Evolutionary conservation across 2,329 filamentous ascomycete species (phyloP).

Genomic region (Xylariaceae sp.): DNA sequence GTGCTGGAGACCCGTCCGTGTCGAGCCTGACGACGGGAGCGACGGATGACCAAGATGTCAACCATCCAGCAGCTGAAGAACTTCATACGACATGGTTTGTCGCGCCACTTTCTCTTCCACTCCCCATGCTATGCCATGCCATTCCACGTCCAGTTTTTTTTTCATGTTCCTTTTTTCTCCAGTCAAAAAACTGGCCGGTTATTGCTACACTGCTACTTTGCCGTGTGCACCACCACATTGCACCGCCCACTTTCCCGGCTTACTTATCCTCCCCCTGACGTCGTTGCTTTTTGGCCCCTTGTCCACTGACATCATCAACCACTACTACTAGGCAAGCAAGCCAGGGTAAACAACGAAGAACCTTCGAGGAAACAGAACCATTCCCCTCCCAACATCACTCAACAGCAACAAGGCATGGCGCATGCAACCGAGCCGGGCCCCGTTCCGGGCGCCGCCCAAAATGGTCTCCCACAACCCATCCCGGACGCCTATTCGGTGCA

Average conservation of each 20-base stretch:
- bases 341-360: slow-evolving; percentile 57
- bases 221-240: too few relatives aligned
- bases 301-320: slow-evolving; percentile 26
- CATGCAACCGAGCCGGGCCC: slow-evolving; percentile 34
- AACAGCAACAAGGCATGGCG: slow-evolving; percentile 53
- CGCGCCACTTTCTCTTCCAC: slow-evolving; percentile 3
- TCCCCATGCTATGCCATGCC: slow-evolving; percentile 1
- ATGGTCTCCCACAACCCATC: slow-evolving; percentile 35
- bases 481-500: slow-evolving; percentile 55
- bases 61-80: slow-evolving; percentile 95
- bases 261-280: slow-evolving; percentile 5
- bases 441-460: slow-evolving; percentile 35
- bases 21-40: slow-evolving; percentile 3
- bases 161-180: slow-evolving; percentile 2
- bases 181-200: too few relatives aligned
- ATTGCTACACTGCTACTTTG: too few relatives aligned
- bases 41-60: slow-evolving; percentile 39
- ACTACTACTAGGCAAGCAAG: slow-evolving; percentile 66
- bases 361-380: slow-evolving; percentile 44
- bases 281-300: slow-evolving; percentile 2
- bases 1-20: too few relatives aligned
- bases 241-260: slow-evolving; percentile 3
- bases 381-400: slow-evolving; percentile 33
- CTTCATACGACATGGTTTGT: slow-evolving; percentile 83
- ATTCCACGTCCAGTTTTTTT: neutral